Evolutionary conservation across 352 stramenopile genomes (phyloP), one percentile per base, ranked within the genome.

Genomic region (Pythium dissotocum): DNA sequence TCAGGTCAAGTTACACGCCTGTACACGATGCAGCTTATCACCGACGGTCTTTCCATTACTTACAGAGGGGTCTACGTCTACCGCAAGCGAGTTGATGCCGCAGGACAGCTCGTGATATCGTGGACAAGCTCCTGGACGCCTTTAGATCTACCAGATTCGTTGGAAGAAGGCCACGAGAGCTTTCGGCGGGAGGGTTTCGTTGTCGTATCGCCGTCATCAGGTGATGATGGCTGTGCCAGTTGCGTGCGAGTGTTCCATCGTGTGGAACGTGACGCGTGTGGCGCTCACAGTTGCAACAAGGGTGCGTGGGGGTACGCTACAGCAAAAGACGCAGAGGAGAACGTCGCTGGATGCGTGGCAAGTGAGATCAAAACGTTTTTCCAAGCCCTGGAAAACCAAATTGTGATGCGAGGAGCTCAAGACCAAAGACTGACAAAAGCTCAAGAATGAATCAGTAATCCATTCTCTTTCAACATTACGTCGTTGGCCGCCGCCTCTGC

Each of bases 111-210:
- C 6, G 32, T 63, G 9, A 48, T 69, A 14, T 6, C 51, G 16
- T 69, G 63, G 63, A 21, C 54, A 14, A 69, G 63, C 16, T 49
- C 56, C 8, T 69, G 63, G 63, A 42, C 46, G 13, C 55, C 63
- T 9, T 36, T 36, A 8, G 26, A 38, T 1, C 40, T 49, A 0
- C n/a, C 2, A 0, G 53, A 28, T n/a, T 46, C 30, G 24, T 16
- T 18, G 4, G 63, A 63, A 10, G 26, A 59, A 10, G 2, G n/a
- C 6, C 63, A 69, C 46, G 63, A 69, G 16, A 53, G 54, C 35
- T 58, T 68, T 10, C 52, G 54, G 2, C 62, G 62, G 6, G 26
- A 63, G 16, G 63, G 63, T 8, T 60, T 69, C 54, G 46, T 69
- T 32, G 36, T 46, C 44, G 2, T 63, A 4, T 46, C 14, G 10